Conservation (phyloP, 139 green algal genomes). For the Nannochloris sp. region DNA sequence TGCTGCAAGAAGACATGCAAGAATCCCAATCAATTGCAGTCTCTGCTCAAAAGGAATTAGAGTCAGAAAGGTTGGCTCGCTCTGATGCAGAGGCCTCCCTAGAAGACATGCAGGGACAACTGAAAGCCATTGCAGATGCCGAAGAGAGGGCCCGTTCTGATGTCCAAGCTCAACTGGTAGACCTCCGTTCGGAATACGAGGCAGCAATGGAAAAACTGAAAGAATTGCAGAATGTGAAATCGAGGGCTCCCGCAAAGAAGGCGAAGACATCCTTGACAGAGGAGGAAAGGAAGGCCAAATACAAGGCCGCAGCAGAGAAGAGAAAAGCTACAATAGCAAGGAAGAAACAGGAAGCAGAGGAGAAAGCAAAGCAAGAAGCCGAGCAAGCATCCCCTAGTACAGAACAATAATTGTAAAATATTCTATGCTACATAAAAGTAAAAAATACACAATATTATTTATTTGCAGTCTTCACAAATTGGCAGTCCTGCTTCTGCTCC, state of each 20-base stretch:
- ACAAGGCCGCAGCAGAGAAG: not conserved
- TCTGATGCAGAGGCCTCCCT: constrained; percentile 21
- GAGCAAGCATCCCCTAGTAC: too few species aligned
- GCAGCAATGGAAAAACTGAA: constrained; percentile 19
- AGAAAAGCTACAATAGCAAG: not conserved
- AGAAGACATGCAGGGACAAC: constrained; percentile 10
- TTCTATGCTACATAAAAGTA: too few species aligned
- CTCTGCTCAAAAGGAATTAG: constrained; percentile 13
- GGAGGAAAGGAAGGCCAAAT: not conserved
- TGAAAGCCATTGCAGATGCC: constrained; percentile 20
- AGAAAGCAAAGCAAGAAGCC: not conserved
- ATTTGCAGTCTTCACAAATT: constrained; percentile 10
- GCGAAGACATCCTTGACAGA: not conserved
- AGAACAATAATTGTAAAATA: too few species aligned
- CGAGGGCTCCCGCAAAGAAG: not conserved
- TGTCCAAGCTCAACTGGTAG: constrained; percentile 11
- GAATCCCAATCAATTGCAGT: constrained; percentile 24
- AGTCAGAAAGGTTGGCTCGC: constrained; percentile 24
- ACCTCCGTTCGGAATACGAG: constrained; percentile 26
- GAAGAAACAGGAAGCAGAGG: not conserved
- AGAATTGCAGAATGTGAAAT: constrained; percentile 3
- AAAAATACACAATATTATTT: too few species aligned
- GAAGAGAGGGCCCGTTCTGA: constrained; percentile 16
- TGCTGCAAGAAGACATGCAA: constrained; percentile 31
- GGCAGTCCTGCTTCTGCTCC: constrained; percentile 19